Percentiles rank a stretch among this genome's conserved stretches.
Evolutionary conservation across 2,329 filamentous ascomycete genomes (phyloP).

Genomic region (Diaporthe capsici): DNA sequence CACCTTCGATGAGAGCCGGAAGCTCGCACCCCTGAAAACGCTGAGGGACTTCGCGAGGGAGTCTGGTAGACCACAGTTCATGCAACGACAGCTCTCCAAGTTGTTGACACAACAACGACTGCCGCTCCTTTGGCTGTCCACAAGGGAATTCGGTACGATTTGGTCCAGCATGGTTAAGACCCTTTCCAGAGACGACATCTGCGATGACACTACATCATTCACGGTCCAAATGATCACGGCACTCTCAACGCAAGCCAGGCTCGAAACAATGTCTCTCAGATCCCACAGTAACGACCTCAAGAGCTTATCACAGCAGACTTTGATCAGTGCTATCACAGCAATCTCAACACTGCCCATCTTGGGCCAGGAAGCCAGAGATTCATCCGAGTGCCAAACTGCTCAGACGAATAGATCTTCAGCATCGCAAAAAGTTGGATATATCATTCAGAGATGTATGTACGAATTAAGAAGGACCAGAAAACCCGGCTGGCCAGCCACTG

Average conservation of each 20-base stretch:
- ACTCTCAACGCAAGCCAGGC: constrained; percentile 44
- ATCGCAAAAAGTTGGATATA: constrained; percentile 44
- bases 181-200: constrained; percentile 51
- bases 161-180: constrained; percentile 57
- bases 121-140: constrained; percentile 61
- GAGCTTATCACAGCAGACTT: constrained; percentile 52
- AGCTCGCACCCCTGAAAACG: constrained; percentile 51
- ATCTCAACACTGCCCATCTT: constrained; percentile 55
- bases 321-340: constrained; percentile 58
- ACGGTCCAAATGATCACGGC: constrained; percentile 52
- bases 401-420: constrained; percentile 37
- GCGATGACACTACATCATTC: constrained; percentile 55
- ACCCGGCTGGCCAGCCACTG: constrained; percentile 35
- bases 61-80: constrained; percentile 50
- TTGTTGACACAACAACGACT: constrained; percentile 54
- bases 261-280: constrained; percentile 1
- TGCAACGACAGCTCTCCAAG: constrained; percentile 54
- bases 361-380: constrained; percentile 39
- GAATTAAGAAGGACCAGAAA: constrained; percentile 38
- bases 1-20: constrained; percentile 46
- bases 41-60: constrained; percentile 53
- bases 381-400: neutral
- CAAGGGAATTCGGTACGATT: constrained; percentile 55
- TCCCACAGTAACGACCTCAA: constrained; percentile 39
- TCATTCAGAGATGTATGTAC: constrained; percentile 46